Base-by-base conservation (phyloP, 2,329 filamentous ascomycete genomes). In the Ophiostoma triangulosporum region DNA sequence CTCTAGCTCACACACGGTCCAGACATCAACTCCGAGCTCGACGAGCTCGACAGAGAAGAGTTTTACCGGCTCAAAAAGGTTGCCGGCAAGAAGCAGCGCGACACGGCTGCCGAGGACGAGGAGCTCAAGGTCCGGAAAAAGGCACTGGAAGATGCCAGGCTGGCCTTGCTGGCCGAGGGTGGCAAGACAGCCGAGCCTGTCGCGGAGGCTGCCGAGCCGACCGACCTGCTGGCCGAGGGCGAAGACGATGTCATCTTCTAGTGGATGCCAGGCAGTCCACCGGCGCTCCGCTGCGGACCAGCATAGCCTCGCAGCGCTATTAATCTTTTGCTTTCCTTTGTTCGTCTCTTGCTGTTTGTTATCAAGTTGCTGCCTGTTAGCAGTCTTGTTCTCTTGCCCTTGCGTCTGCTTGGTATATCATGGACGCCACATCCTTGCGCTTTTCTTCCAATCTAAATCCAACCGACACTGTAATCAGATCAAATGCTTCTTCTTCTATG, bases 11-110 rank as follows among this genome's bases (percentile, higher is more conserved):
- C 2, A 9, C 12, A 27, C 48, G 40, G 27, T 56, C 36, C 9
- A 11, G 82, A 97, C 65, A 97, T 97, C 76, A 97, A 97, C 72
- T 95, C 91, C 1, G 93, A 98, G 68, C 79, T 98, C 15, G 93
- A 98, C 65, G 93, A 98, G 71, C 76, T 98, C 50, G 94, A 97
- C 70, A 81, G 93, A 74, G 93, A 97, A 68, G 93, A 98, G 67
- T 98, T 98, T 68, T 98, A 96, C 71, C 78, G 93, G 60, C 71
- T 98, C 65, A 98, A 98, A 73, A 98, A 98, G 75, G 86, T 91
- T 33, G 86, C 87, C 48, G 80, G 79, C 66, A 91, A 91, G 73
- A 91, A 91, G 67, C 84, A 89, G 66, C 75, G 85, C 62, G 86
- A 90, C 62, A 83, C 73, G 31, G 86, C 84, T 11, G 81, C 75